These are phyloP conservation scores for Mallotus japonicus DNA, from an alignment of 441 rosid species.

Conservation along the genomic window DNA sequence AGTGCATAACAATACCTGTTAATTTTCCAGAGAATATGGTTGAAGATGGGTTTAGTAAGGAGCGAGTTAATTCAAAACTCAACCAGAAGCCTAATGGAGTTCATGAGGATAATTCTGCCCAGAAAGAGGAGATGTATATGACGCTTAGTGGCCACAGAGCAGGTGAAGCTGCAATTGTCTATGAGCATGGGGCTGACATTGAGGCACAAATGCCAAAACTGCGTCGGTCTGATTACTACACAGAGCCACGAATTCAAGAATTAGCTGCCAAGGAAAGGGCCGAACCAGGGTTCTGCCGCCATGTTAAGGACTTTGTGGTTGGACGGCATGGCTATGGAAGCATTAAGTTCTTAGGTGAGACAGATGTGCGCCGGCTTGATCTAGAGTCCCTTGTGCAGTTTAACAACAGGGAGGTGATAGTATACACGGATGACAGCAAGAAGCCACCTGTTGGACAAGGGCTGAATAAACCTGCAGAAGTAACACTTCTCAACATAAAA, in stretches of 20 bases:
- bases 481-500: conserved; percentile 85
- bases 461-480: conserved; percentile 89
- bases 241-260: conserved; percentile 88
- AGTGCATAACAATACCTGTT: neutral
- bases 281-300: conserved; percentile 69
- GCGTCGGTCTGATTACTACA: conserved; percentile 70
- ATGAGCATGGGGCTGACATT: conserved; percentile 87
- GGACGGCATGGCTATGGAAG: conserved; percentile 89
- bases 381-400: conserved; percentile 79
- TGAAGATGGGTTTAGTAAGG: conserved; percentile 48
- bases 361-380: conserved; percentile 82
- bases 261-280: conserved; percentile 90
- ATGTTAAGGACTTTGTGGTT: conserved; percentile 73
- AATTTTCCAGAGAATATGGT: conserved; percentile 43
- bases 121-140: conserved; percentile 56
- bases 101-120: conserved; percentile 43
- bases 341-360: conserved; percentile 82
- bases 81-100: conserved; percentile 54
- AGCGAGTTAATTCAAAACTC: conserved; percentile 38
- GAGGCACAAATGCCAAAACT: conserved; percentile 90
- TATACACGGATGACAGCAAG: conserved; percentile 85
- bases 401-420: conserved; percentile 84
- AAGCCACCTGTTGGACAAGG: conserved; percentile 95
- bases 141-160: conserved; percentile 72
- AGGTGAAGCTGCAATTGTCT: conserved; percentile 85